Base-by-base conservation (phyloP, 1,284 basidiomycete genomes). In the Tetrapyrgos nigripes region DNA sequence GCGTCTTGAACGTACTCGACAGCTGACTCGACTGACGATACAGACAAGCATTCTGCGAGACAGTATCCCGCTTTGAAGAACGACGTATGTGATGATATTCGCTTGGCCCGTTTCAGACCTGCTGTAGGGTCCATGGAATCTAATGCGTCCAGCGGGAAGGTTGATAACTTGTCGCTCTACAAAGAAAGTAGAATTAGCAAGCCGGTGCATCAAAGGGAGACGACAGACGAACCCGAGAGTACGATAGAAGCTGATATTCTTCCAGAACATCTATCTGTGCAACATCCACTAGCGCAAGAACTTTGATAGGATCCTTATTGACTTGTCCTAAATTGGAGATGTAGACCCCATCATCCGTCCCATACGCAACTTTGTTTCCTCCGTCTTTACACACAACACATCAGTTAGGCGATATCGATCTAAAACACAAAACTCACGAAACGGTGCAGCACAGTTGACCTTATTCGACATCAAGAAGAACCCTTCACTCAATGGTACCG, bases 31-130 rank as follows among this genome's bases (percentile, higher is more conserved):
- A 93, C 77, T 99, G 73, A 99, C 97, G 46, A 99, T 93, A 70
- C 97, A 99, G 28, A 99, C 95, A 5, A 99, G 84, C n/a, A 94
- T 95, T 62, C 92, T 88, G 14, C 94, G 24, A 99, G 82, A 73
- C 97, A 99, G 50, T 92, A 85, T 0, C 97, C 97, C 9, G 93
- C 92, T 75, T 98, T 98, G 87, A 99, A 99, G 79, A 99, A 99
- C 4, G 93, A 92, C 1, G 96, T 98, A 75, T 98, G 96, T 1
- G 94, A 93, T 0, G 96, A 94, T 69, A 99, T 96, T 57, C 96
- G 88, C 73, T 98, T 96, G 8, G 95, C 96, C 5, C 96, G 89
- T 74, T 96, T 97, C 58, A 98, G 79, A 2, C 95, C 96, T 13
- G 92, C 90, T 73, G 91, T 85, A 0, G 97, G 95, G 68, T 99